Conservation (phyloP, 2,329 filamentous ascomycete species). For the Cytospora leucostoma region DNA sequence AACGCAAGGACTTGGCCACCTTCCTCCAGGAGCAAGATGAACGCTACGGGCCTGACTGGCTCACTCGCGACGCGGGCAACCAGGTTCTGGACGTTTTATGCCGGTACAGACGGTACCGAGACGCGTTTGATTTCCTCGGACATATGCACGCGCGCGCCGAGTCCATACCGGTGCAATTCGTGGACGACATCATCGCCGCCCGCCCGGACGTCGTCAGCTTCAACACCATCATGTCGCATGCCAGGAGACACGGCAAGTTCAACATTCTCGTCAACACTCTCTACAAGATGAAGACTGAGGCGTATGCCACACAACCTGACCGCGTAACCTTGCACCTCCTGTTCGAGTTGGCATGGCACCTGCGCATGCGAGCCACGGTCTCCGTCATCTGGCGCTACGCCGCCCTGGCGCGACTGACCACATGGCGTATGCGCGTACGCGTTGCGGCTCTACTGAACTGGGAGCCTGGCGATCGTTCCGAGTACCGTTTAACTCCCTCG, state of each 20-base stretch:
- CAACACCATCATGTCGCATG: conserved; percentile 38
- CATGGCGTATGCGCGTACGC: conserved; percentile 34
- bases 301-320: conserved; percentile 31
- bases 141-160: conserved; percentile 32
- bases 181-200: conserved; percentile 18
- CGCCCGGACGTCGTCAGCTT: conserved; percentile 38
- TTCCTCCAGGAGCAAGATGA: conserved; percentile 45
- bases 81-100: conserved; percentile 46
- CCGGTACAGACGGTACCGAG: conserved; percentile 39
- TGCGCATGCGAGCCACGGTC: conserved; percentile 37
- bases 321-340: conserved; percentile 41
- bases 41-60: conserved; percentile 51
- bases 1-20: conserved; percentile 37
- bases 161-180: neutral
- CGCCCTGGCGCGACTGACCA: conserved; percentile 32
- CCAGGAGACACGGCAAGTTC: conserved; percentile 31
- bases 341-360: conserved; percentile 40
- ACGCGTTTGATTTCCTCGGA: conserved; percentile 38
- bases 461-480: too few relatives aligned
- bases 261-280: conserved; percentile 31
- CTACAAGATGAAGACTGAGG: conserved; percentile 31
- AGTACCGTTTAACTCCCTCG: neutral
- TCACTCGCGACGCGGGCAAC: conserved; percentile 41
- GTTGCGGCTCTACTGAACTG: conserved; percentile 24
- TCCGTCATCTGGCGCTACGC: conserved; percentile 40